Percentiles rank a stretch among this genome's conserved stretches.
phyloP scores from a whole-genome alignment of 2,329 filamentous ascomycete species.

The Diaporthe eres region DNA sequence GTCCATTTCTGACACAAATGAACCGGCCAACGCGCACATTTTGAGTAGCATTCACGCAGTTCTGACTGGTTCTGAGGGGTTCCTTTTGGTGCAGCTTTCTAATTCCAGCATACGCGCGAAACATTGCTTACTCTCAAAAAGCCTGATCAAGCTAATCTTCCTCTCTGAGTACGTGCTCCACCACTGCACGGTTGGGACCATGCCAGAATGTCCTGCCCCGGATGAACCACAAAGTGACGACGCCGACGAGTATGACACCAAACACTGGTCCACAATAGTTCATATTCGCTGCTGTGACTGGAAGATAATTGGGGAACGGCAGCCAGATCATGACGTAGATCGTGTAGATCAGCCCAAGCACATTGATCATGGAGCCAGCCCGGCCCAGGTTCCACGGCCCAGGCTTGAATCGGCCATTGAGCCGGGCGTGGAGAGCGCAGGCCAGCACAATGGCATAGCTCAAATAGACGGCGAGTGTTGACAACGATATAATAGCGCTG shows the following conservation, averaged over 20 bases:
- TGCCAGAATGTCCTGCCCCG: slow-evolving; percentile 41
- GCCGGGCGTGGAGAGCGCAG: slow-evolving; percentile 39
- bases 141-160: too few relatives aligned
- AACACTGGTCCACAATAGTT: slow-evolving; percentile 41
- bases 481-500: slow-evolving; percentile 55
- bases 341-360: slow-evolving; percentile 42
- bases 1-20: too few relatives aligned
- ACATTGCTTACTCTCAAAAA: too few relatives aligned
- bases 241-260: slow-evolving; percentile 13
- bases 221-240: slow-evolving; percentile 36
- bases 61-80: not conserved
- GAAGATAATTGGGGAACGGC: slow-evolving; percentile 41
- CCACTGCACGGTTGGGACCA: slow-evolving; percentile 41
- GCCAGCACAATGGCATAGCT: slow-evolving; percentile 43
- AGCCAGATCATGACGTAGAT: slow-evolving; percentile 40
- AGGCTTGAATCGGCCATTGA: slow-evolving; percentile 1
- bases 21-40: too few relatives aligned
- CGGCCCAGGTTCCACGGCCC: slow-evolving; percentile 42
- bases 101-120: not conserved
- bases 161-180: slow-evolving; percentile 8
- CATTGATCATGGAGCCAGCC: slow-evolving; percentile 37
- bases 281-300: slow-evolving; percentile 44
- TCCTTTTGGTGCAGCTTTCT: not conserved
- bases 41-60: not conserved
- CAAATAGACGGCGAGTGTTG: slow-evolving; percentile 45